Evolutionary conservation across 2,329 filamentous ascomycete species (phyloP), one percentile per base, ranked within the genome.

Genomic region (Beauveria sp.): DNA sequence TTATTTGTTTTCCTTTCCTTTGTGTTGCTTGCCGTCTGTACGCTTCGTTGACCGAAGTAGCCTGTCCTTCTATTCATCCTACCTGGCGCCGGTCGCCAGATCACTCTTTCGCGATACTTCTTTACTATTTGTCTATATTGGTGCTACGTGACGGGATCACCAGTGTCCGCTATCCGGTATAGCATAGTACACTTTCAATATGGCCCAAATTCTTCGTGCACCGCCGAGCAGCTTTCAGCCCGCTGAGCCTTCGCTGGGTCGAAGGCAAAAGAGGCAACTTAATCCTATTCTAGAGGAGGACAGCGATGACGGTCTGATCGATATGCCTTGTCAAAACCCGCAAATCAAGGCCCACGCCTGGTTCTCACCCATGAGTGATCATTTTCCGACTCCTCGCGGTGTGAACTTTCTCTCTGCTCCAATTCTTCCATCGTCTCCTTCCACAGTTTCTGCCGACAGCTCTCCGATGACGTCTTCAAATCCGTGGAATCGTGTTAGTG

Each of bases 321-420:
- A 61, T 31, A 55, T 54, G 51, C 51, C 43, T 18, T 49, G 50
- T 16, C 24, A 63, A 16, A 63, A 68, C 48, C 75, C 79, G 46
- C 74, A 77, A 64, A 74, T 83, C 62, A 83, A 80, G 70, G 80
- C 84, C 65, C 77, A 82, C 65, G 79, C 82, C 65, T 86, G 83
- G 83, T 72, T 85, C 49, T 83, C 82, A 49, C 83, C 83, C 49
- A 74, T 80, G 72, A 84, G 80, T 71, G 83, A 84, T 67, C 81
- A 90, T 71, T 91, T 91, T 70, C 88, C 88, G 48, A 89, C 88
- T 9, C 88, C 88, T n/a, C 80, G 85, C 68, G 88, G 86, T 63
- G 76, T 83, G 67, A 80, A 88, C 72, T 87, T 86, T 70, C 80
- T 88, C 70, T 78, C 85, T 45, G 85, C 84, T 54, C 83, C 85